Conservation (phyloP, 2,329 filamentous ascomycete genomes). For the Sclerotinia minor region DNA sequence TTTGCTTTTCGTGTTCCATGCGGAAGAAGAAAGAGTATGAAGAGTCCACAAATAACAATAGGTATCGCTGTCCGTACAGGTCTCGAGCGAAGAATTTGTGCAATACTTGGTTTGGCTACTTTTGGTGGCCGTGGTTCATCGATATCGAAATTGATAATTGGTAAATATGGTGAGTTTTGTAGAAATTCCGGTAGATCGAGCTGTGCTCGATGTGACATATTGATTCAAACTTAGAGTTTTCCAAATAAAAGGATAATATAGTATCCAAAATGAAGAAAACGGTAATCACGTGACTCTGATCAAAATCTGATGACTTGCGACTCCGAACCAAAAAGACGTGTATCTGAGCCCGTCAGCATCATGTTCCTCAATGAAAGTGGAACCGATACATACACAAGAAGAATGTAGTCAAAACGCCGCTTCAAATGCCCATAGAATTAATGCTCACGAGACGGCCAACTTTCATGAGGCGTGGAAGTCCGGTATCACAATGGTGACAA, state of each 20-base stretch:
- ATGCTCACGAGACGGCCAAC: neutral
- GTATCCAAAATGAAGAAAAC: neutral
- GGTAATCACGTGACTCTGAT: neutral
- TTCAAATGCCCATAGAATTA: neutral
- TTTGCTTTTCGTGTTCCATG: constrained; percentile 10
- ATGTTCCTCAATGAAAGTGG: too few species aligned
- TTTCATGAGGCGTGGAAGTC: neutral
- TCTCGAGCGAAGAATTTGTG: constrained; percentile 44
- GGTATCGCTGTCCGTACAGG: constrained; percentile 38
- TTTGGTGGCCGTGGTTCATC: constrained; percentile 18
- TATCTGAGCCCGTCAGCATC: neutral
- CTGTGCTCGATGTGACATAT: constrained; percentile 1
- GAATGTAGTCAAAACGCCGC: neutral
- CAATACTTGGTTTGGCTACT: constrained; percentile 39
- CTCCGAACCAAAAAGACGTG: neutral
- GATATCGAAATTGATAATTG: constrained; percentile 12
- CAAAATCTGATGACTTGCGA: too few species aligned
- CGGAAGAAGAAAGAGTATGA: constrained; percentile 17
- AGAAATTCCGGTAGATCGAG: constrained; percentile 33
- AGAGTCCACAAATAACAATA: constrained; percentile 22
- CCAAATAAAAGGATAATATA: neutral
- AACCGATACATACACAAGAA: neutral
- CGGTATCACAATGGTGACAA: neutral
- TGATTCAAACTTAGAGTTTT: neutral
- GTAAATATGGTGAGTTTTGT: constrained; percentile 37